Evolutionary conservation across 2,329 filamentous ascomycete species (phyloP).

Genomic region (Bipolaris cookei): DNA sequence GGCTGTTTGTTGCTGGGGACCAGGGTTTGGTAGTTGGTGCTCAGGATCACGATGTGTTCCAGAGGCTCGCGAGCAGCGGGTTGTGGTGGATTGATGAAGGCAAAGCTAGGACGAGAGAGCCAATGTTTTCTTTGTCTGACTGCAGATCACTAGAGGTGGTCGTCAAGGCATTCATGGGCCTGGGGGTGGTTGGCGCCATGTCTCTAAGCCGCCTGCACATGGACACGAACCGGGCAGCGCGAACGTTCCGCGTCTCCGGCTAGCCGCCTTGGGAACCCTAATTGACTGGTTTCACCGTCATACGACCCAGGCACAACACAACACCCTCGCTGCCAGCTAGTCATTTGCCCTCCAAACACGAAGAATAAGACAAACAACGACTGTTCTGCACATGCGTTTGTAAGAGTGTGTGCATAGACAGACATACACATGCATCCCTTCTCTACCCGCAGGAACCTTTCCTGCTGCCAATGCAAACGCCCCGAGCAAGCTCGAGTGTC

Average conservation of each 20-base stretch:
- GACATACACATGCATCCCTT: neutral
- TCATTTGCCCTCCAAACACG: slow-evolving; percentile 3
- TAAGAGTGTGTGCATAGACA: too few species aligned
- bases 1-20: too few species aligned
- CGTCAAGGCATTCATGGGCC: slow-evolving; percentile 28
- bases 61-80: neutral
- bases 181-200: slow-evolving; percentile 18
- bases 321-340: slow-evolving; percentile 3
- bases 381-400: neutral
- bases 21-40: too few species aligned
- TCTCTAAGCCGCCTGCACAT: slow-evolving; percentile 16
- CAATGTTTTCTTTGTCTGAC: slow-evolving; percentile 7
- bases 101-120: neutral
- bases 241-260: slow-evolving; percentile 29
- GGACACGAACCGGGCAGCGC: slow-evolving; percentile 21
- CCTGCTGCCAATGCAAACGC: too few species aligned
- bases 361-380: neutral
- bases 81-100: neutral
- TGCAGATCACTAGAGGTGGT: slow-evolving; percentile 10
- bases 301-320: slow-evolving; percentile 10
- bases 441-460: neutral
- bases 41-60: too few species aligned
- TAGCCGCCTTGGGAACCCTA: slow-evolving; percentile 26
- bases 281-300: slow-evolving; percentile 22
- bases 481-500: too few species aligned